Evolutionary conservation across 768 basidiomycete genomes (phyloP).

Genomic region (Naganishia randhawae): DNA sequence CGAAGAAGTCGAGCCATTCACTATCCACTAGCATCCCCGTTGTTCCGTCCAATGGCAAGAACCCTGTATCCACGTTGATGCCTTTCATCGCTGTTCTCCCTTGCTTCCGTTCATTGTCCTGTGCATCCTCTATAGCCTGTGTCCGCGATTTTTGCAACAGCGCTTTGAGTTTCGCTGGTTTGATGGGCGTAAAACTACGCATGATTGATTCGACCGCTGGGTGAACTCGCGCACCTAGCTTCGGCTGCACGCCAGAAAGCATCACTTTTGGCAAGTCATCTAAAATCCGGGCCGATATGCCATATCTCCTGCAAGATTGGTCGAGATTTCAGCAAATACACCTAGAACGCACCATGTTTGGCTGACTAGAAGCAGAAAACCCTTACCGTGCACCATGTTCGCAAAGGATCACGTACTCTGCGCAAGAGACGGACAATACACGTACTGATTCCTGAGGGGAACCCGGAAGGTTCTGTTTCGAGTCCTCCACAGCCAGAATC

Average conservation of each 20-base stretch:
- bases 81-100: not conserved
- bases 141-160: not conserved
- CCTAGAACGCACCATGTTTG: too few relatives aligned
- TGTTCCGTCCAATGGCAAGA: not conserved
- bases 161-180: conserved; percentile 1
- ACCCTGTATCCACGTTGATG: not conserved
- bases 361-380: not conserved
- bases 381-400: not conserved
- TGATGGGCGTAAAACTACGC: not conserved
- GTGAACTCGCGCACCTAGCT: not conserved
- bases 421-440: not conserved
- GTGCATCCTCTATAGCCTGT: not conserved
- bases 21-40: conserved; percentile 1
- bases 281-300: not conserved
- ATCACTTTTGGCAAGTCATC: conserved; percentile 8
- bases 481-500: not conserved
- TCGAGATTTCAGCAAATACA: not conserved
- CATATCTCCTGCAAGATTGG: not conserved
- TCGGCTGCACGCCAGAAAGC: not conserved
- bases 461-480: too few relatives aligned
- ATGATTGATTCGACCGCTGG: not conserved
- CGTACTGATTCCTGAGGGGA: not conserved
- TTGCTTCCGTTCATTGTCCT: not conserved
- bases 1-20: conserved; percentile 5
- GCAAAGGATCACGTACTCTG: conserved; percentile 1